These are phyloP conservation scores for Alternaria sp. DNA, from an alignment of 2,329 filamentous ascomycete species.

Conservation along the genomic window DNA sequence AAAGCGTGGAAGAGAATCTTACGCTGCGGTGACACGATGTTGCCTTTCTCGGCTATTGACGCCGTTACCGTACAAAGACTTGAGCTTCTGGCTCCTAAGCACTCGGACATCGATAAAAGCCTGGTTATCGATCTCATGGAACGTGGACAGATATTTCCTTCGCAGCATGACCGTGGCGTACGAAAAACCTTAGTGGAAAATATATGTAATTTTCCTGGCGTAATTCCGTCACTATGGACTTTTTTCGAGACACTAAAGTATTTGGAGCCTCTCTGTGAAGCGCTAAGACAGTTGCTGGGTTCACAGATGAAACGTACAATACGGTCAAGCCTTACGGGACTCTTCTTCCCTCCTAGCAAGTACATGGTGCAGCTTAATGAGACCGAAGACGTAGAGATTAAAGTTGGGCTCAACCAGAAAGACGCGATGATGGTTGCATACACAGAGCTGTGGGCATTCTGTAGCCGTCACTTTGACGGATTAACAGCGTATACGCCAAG, in stretches of 20 bases:
- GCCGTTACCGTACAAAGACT: slow-evolving; percentile 16
- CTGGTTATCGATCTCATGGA: slow-evolving; percentile 16
- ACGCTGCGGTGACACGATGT: slow-evolving; percentile 6
- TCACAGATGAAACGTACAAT: slow-evolving; percentile 21
- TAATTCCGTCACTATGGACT: slow-evolving; percentile 21
- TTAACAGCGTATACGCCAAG: slow-evolving; percentile 17
- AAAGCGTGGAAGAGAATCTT: slow-evolving; percentile 20
- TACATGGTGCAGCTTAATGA: slow-evolving; percentile 16
- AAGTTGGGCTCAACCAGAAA: slow-evolving; percentile 5
- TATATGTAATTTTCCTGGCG: slow-evolving; percentile 9
- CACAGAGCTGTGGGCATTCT: slow-evolving; percentile 23
- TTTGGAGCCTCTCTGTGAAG: slow-evolving; percentile 22
- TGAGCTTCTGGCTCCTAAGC: slow-evolving; percentile 15
- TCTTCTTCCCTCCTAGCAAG: slow-evolving; percentile 16
- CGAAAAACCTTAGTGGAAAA: slow-evolving; percentile 14
- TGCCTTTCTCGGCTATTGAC: slow-evolving; percentile 17
- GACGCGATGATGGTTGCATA: slow-evolving; percentile 17
- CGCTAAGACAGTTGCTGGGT: slow-evolving; percentile 21
- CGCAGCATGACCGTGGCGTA: slow-evolving; percentile 1
- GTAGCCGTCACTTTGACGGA: slow-evolving; percentile 18
- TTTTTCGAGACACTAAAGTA: slow-evolving; percentile 31
- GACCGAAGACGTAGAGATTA: slow-evolving; percentile 12
- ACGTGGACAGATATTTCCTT: slow-evolving; percentile 17
- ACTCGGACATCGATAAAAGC: slow-evolving; percentile 15
- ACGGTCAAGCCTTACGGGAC: slow-evolving; percentile 14